phyloP scores from a whole-genome alignment of 108 stramenopile species.

The Nitzschia sp. region DNA sequence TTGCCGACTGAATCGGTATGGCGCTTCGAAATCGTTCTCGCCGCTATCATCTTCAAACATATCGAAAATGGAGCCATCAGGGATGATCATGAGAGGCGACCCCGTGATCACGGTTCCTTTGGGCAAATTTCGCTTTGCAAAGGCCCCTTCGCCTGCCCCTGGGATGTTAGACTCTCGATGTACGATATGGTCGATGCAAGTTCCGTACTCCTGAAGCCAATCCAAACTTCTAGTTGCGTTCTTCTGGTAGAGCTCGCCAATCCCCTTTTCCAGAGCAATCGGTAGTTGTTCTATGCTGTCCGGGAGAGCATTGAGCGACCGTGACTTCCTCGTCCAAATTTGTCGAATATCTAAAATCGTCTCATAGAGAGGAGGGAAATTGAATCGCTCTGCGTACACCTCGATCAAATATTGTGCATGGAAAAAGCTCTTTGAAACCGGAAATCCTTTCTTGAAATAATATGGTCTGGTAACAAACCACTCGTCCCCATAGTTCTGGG shows the following conservation, averaged over 20 bases:
- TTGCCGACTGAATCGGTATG: constrained; percentile 30
- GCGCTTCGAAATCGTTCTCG: constrained; percentile 6
- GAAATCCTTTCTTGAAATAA: not conserved
- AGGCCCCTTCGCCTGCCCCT: constrained; percentile 71
- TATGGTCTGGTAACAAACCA: constrained; percentile 45
- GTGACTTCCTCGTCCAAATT: not conserved
- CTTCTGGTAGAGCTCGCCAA: not conserved
- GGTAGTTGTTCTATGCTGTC: not conserved
- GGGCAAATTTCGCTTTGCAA: constrained; percentile 46
- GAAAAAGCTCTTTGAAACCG: not conserved
- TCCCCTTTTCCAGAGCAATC: not conserved
- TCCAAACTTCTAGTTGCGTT: constrained; percentile 34
- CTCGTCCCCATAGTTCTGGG: constrained; percentile 48
- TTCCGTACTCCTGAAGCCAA: constrained; percentile 33
- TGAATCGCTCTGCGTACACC: not conserved
- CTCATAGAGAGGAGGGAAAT: constrained; percentile 9
- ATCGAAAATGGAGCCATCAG: not conserved
- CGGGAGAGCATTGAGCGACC: not conserved
- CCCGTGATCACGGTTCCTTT: constrained; percentile 43
- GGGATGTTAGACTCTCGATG: constrained; percentile 42
- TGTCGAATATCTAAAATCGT: not conserved
- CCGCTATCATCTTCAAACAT: constrained; percentile 14
- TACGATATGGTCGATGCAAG: constrained; percentile 44
- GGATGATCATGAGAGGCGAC: constrained; percentile 55
- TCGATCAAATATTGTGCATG: not conserved